Evolutionary conservation across 768 basidiomycete species (phyloP).

Genomic region (Terana coerulea): DNA sequence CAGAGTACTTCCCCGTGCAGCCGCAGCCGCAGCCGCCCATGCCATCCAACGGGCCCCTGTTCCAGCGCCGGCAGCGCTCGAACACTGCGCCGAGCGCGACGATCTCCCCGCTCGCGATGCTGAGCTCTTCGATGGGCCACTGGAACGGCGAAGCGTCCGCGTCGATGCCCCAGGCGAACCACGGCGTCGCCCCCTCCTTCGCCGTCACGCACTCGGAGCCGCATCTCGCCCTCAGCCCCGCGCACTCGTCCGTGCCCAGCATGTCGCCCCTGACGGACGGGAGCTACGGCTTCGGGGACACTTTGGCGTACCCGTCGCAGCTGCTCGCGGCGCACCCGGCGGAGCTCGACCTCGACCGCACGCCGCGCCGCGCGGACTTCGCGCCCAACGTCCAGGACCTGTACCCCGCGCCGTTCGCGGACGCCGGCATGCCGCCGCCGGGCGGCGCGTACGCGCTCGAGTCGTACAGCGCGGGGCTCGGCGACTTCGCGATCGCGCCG

Average conservation of each 20-base stretch:
- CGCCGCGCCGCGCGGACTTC: conserved; percentile 20
- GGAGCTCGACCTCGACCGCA: conserved; percentile 20
- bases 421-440: neutral
- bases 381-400: conserved; percentile 13
- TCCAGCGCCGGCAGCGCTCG: conserved; percentile 22
- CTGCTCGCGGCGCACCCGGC: neutral
- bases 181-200: conserved; percentile 1
- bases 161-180: neutral
- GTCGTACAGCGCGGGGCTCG: conserved; percentile 21
- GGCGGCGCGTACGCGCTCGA: conserved; percentile 20
- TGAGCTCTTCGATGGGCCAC: conserved; percentile 35
- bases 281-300: neutral
- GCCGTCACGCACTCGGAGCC: conserved; percentile 1
- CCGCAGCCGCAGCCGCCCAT: neutral
- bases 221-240: neutral
- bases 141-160: conserved; percentile 29
- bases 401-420: conserved; percentile 1
- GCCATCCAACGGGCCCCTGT: conserved; percentile 7
- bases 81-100: conserved; percentile 20
- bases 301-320: neutral
- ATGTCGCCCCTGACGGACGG: neutral
- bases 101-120: conserved; percentile 28
- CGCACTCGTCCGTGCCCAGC: neutral
- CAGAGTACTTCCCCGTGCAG: conserved; percentile 8
- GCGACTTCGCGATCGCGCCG: conserved; percentile 20